Base-by-base conservation (phyloP, 345 rosid genomes). In the Gossypium thurberi region DNA sequence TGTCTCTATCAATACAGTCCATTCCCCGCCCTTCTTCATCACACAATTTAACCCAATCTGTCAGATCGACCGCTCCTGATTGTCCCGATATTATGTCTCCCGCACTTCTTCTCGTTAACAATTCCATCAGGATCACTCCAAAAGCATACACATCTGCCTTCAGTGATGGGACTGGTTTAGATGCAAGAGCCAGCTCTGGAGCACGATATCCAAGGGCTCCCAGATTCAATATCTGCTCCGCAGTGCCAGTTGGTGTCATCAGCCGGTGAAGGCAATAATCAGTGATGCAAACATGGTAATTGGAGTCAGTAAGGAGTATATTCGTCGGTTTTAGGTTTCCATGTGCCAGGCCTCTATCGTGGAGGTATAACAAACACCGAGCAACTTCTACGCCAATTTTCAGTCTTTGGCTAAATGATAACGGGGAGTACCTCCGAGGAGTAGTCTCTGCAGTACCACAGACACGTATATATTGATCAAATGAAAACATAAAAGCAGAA, bases 1-100 rank as follows among this genome's bases (percentile, higher is more conserved):
- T 89, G 78, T 94, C 98, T 71, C 97, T 83, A 79, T 94, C 98
- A 8, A 94, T 82, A 62, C 98, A 94, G 71, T 92, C 98, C 95
- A 86, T 84, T 74, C 91, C 88, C 52, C 97, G 80, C 21, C 97
- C 98, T 86, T 92, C 98, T 78, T 87, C 87, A 77, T 92, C 87
- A 44, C 95, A 94, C 21, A 92, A 75, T 71, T 86, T 78, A 51
- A 94, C 93, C 98, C 98, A 94, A 73, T 92, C 97, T 0, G 92
- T 88, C 25, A 94, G 89, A 75, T 94, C 97, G 7, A 94, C 97
- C 0, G 97, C 98, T 65, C 98, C 97, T 2, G 97, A 87, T 63
- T 90, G 97, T 52, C 98, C 98, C 2, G 97, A 94, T 73, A 94
- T 92, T 77, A 94, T 94, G 80, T 94, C 98, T 18, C 98, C 95